phyloP scores from a whole-genome alignment of 176 grass and related monocot species.

The Poa annua region DNA sequence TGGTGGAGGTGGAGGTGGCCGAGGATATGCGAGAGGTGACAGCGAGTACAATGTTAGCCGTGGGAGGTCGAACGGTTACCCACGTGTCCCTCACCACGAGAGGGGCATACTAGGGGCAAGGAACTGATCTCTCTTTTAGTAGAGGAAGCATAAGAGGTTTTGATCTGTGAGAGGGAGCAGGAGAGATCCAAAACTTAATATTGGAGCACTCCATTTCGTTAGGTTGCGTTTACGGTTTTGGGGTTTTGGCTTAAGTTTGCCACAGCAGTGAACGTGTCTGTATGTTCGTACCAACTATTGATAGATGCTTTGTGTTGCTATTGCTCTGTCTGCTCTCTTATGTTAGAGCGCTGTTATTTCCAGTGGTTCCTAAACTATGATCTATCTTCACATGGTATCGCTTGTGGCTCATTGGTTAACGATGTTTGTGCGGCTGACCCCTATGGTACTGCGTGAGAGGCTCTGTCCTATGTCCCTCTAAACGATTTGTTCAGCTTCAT shows the following conservation, averaged over 20 bases:
- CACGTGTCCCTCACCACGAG: slow-evolving; percentile 50
- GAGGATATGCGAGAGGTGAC: slow-evolving; percentile 50
- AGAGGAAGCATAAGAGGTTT: slow-evolving; percentile 41
- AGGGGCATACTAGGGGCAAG: slow-evolving; percentile 64
- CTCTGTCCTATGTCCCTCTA: too few species aligned
- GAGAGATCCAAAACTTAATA: slow-evolving; percentile 44
- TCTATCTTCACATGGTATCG: neutral
- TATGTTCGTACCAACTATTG: slow-evolving; percentile 27
- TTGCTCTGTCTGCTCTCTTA: slow-evolving; percentile 20
- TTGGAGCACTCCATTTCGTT: slow-evolving; percentile 39
- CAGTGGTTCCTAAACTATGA: neutral
- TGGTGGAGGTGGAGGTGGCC: slow-evolving; percentile 43
- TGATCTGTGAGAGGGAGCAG: slow-evolving; percentile 36
- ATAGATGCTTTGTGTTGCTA: slow-evolving; percentile 36
- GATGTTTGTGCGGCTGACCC: neutral
- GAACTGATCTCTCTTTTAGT: slow-evolving; percentile 32
- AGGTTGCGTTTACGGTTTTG: slow-evolving; percentile 48
- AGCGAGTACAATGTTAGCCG: slow-evolving; percentile 49
- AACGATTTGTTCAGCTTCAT: too few species aligned
- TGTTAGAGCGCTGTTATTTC: neutral
- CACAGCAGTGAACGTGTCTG: slow-evolving; percentile 35
- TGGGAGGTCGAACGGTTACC: slow-evolving; percentile 56
- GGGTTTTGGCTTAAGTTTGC: slow-evolving; percentile 36
- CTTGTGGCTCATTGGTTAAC: neutral
- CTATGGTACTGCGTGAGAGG: too few species aligned